Conservation (phyloP, 345 rosid species). For the Aegle marmelos region DNA sequence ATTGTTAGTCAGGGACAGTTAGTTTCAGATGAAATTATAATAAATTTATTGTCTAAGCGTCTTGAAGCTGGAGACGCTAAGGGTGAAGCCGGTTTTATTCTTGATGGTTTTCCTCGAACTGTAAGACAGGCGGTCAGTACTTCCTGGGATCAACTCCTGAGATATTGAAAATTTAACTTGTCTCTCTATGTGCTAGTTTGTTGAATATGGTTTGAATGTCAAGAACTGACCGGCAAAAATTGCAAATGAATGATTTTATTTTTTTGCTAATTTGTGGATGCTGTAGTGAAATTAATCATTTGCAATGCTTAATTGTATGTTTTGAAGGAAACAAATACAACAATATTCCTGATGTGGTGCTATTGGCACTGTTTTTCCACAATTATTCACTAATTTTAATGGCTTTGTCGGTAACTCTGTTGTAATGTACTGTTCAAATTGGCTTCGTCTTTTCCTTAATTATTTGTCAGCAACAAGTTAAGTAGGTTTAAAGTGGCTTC, state of each 20-base stretch:
- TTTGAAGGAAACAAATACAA: not conserved
- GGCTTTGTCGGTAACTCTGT: not conserved
- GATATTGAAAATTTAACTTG: slow-evolving; percentile 1
- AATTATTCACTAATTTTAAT: not conserved
- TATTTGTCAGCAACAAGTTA: not conserved
- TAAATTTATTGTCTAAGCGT: slow-evolving; percentile 71
- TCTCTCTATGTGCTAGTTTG: not conserved
- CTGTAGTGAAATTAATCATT: not conserved
- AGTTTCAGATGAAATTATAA: slow-evolving; percentile 88
- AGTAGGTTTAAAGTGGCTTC: not conserved
- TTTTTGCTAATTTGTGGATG: not conserved
- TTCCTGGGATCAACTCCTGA: slow-evolving; percentile 8
- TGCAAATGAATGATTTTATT: not conserved
- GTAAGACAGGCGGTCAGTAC: slow-evolving; percentile 84
- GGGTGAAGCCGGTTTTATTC: slow-evolving; percentile 93
- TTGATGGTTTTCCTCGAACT: slow-evolving; percentile 97
- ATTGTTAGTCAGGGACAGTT: slow-evolving; percentile 78
- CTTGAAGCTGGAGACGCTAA: slow-evolving; percentile 67
- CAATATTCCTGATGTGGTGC: not conserved
- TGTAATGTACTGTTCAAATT: not conserved
- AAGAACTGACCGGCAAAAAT: not conserved
- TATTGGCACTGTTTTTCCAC: too few species aligned
- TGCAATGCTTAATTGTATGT: not conserved
- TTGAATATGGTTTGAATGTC: not conserved
- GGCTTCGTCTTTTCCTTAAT: not conserved